phyloP scores from a whole-genome alignment of 129 eudicot species.

The Rutidosis leptorrhynchoides region DNA sequence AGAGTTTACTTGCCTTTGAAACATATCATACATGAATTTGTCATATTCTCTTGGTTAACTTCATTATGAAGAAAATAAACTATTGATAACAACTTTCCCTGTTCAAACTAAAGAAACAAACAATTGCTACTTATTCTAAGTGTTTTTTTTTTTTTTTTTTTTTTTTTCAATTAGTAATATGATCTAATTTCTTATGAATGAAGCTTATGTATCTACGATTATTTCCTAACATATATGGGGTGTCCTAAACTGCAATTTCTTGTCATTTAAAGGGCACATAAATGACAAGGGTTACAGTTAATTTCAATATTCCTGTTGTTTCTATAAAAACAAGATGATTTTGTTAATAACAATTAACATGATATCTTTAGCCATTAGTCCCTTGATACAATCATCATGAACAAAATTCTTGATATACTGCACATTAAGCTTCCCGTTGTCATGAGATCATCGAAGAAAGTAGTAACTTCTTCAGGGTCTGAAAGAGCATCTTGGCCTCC shows the following conservation, averaged over 20 bases:
- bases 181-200: not conserved
- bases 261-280: not conserved
- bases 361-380: slow-evolving; percentile 61
- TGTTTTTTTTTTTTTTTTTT: not conserved
- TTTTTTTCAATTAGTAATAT: no score
- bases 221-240: not conserved
- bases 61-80: not conserved
- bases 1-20: slow-evolving; percentile 45
- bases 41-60: slow-evolving; percentile 14
- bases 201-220: not conserved
- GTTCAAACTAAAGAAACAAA: not conserved
- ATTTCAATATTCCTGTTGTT: slow-evolving; percentile 25
- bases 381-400: slow-evolving; percentile 87
- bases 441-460: slow-evolving; percentile 62
- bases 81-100: not conserved
- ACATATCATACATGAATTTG: slow-evolving; percentile 20
- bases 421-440: slow-evolving; percentile 58
- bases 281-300: slow-evolving; percentile 19
- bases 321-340: slow-evolving; percentile 52
- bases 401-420: slow-evolving; percentile 74
- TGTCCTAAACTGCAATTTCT: slow-evolving; percentile 4
- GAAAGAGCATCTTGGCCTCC: slow-evolving; percentile 88
- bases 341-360: slow-evolving; percentile 62
- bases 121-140: not conserved
- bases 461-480: slow-evolving; percentile 66